Conservation (phyloP, 129 eudicot genomes). For the Oenanthe sinensis region DNA sequence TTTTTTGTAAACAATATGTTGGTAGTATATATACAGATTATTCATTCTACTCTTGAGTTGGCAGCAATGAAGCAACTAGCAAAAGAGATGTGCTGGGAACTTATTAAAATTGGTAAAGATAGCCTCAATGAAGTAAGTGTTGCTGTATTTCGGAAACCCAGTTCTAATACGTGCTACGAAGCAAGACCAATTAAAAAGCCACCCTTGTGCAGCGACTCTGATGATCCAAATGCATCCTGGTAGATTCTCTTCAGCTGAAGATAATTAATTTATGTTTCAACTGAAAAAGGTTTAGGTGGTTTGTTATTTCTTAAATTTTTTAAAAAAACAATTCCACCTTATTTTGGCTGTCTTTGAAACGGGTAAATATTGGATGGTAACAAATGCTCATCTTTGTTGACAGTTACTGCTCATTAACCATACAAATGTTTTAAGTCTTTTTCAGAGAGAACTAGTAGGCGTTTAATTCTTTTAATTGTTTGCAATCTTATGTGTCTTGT, state of each 20-base stretch:
- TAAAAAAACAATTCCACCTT: background rate
- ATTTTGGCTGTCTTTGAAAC: background rate
- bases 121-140: conserved; percentile 31
- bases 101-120: conserved; percentile 29
- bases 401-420: background rate
- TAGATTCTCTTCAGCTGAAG: conserved; percentile 9
- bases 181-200: conserved; percentile 24
- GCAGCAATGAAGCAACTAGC: conserved; percentile 50
- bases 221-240: conserved; percentile 38
- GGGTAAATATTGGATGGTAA: background rate
- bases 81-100: conserved; percentile 52
- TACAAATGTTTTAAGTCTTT: background rate
- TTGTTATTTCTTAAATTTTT: background rate
- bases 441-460: background rate
- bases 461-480: background rate
- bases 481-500: background rate
- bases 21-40: background rate
- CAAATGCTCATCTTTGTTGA: background rate
- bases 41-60: background rate
- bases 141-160: conserved; percentile 29
- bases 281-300: background rate
- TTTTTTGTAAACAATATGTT: background rate
- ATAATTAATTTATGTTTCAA: background rate
- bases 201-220: conserved; percentile 31
- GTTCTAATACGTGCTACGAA: conserved; percentile 28